These are phyloP conservation scores for Cyberlindnera subsufficiens DNA, from an alignment of 805 yeast genomes.

Conservation along the genomic window DNA sequence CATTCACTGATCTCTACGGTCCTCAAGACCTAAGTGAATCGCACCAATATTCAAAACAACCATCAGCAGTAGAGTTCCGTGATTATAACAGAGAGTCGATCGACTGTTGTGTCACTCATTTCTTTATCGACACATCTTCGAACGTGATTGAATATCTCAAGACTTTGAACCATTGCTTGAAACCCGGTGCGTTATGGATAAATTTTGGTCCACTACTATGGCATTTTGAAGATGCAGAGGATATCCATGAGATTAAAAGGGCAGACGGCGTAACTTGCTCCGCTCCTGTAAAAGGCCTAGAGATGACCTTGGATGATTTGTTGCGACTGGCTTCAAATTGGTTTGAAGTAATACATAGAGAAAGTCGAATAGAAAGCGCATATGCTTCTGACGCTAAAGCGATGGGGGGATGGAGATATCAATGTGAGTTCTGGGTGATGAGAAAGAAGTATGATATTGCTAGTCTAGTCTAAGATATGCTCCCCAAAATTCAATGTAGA, in stretches of 20 bases:
- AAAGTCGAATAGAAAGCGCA: constrained; percentile 38
- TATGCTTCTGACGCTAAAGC: constrained; percentile 48
- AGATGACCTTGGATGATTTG: constrained; percentile 52
- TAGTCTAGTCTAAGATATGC: no score
- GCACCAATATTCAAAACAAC: constrained; percentile 23
- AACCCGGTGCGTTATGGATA: constrained; percentile 47
- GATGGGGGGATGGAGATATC: constrained; percentile 50
- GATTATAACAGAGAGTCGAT: constrained; percentile 30
- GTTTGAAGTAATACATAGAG: constrained; percentile 41
- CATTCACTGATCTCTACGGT: constrained; percentile 64
- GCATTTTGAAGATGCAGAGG: constrained; percentile 58
- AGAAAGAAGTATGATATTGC: constrained; percentile 19
- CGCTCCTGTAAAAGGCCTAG: constrained; percentile 47
- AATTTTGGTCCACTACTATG: constrained; percentile 67
- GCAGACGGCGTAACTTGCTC: constrained; percentile 21
- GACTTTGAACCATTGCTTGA: constrained; percentile 40
- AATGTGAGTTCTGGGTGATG: constrained; percentile 69
- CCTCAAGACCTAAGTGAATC: constrained; percentile 27
- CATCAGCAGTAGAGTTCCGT: constrained; percentile 37
- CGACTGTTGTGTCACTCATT: constrained; percentile 47
- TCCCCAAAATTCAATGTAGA: no score
- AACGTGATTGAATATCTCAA: constrained; percentile 53
- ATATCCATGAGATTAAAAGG: constrained; percentile 18
- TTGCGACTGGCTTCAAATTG: constrained; percentile 41
- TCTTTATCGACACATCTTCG: constrained; percentile 59